Evolutionary conservation across 2,329 filamentous ascomycete genomes (phyloP).

Genomic region (Botrytis fabae): DNA sequence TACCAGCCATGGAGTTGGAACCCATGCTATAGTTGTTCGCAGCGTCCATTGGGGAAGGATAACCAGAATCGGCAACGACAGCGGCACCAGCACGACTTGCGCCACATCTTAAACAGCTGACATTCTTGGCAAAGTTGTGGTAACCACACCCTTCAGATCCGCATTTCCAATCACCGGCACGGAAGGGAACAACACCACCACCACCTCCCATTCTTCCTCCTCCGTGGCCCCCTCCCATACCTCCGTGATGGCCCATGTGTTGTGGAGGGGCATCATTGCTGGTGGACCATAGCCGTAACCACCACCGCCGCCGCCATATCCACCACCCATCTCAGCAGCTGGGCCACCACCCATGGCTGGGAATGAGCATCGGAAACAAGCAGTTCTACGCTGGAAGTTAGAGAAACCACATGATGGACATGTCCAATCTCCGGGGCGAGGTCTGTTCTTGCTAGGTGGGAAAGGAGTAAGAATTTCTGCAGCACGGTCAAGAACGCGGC

Average conservation of each 20-base stretch:
- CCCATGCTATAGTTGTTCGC: constrained; percentile 82
- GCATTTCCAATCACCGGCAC: constrained; percentile 98
- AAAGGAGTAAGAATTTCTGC: constrained; percentile 96
- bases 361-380: constrained; percentile 98
- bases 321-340: constrained; percentile 66
- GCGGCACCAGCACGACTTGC: constrained; percentile 91
- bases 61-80: constrained; percentile 90
- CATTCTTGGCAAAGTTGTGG: constrained; percentile 99
- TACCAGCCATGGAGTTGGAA: constrained; percentile 82
- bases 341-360: constrained; percentile 84
- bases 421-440: constrained; percentile 96
- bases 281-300: constrained; percentile 69
- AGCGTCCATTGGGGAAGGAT: constrained; percentile 86
- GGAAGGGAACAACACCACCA: constrained; percentile 89
- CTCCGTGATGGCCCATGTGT: constrained; percentile 64
- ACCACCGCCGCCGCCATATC: constrained; percentile 52
- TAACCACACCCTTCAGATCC: constrained; percentile 96
- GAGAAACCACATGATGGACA: constrained; percentile 98
- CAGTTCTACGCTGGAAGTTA: constrained; percentile 97
- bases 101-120: constrained; percentile 94
- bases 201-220: constrained; percentile 76
- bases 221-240: constrained; percentile 54
- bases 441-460: constrained; percentile 97
- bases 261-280: constrained; percentile 78
- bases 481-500: constrained; percentile 90